phyloP scores from a whole-genome alignment of 2,329 filamentous ascomycete species.

The Claviceps sp. region DNA sequence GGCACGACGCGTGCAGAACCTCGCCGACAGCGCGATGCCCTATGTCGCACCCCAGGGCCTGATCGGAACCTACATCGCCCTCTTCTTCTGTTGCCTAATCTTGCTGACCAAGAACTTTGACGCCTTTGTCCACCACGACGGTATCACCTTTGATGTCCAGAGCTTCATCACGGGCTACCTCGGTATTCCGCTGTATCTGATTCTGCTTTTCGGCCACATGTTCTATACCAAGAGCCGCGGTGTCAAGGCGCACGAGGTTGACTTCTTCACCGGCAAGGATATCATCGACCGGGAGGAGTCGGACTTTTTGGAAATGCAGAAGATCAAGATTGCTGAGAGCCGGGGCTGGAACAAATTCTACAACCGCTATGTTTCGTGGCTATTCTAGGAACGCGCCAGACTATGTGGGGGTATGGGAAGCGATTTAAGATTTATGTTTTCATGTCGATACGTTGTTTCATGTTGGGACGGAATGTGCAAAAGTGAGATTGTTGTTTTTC shows the following conservation, averaged over 20 bases:
- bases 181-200: constrained; percentile 62
- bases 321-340: constrained; percentile 14
- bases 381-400: constrained; percentile 17
- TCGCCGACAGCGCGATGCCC: constrained; percentile 41
- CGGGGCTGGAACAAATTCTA: constrained; percentile 21
- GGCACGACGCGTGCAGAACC: constrained; percentile 46
- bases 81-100: constrained; percentile 60
- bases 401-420: neutral
- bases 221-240: constrained; percentile 37
- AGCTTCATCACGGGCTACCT: constrained; percentile 67
- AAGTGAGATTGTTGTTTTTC: too few species aligned
- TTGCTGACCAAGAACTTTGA: constrained; percentile 73
- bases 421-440: neutral
- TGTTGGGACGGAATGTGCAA: too few species aligned
- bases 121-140: constrained; percentile 46
- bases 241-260: constrained; percentile 44
- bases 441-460: neutral
- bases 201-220: constrained; percentile 58
- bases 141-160: constrained; percentile 53
- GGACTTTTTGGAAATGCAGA: constrained; percentile 42
- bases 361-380: constrained; percentile 23
- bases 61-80: constrained; percentile 51
- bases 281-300: constrained; percentile 61
- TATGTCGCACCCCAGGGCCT: constrained; percentile 62
- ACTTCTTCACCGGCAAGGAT: constrained; percentile 62